These are phyloP conservation scores for Botrytis aclada DNA, from an alignment of 2,329 filamentous ascomycete genomes.

Conservation along the genomic window DNA sequence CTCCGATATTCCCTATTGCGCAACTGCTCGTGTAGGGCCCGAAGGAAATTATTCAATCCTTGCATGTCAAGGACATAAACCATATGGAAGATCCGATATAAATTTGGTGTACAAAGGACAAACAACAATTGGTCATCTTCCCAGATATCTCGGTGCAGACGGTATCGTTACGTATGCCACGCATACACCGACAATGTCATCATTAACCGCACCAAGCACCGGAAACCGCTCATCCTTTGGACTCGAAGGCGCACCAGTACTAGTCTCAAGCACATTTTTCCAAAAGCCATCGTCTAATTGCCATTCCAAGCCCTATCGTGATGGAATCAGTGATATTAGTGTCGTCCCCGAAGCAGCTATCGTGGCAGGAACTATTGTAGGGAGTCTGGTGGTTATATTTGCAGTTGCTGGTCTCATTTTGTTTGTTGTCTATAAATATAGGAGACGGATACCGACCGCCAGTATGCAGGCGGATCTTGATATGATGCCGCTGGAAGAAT, in stretches of 20 bases:
- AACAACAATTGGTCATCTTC: slow-evolving; percentile 20
- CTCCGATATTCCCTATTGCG: slow-evolving; percentile 21
- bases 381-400: neutral
- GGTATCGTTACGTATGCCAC: slow-evolving; percentile 23
- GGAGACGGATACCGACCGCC: neutral
- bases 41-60: slow-evolving; percentile 21
- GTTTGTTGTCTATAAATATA: neutral
- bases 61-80: slow-evolving; percentile 18
- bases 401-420: neutral
- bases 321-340: neutral
- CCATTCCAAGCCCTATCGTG: neutral
- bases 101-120: slow-evolving; percentile 15
- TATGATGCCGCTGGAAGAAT: slow-evolving; percentile 32
- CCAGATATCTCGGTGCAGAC: slow-evolving; percentile 21
- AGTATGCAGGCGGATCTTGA: slow-evolving; percentile 25
- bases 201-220: neutral
- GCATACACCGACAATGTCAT: neutral
- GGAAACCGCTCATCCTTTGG: neutral
- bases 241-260: neutral
- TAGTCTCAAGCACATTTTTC: neutral
- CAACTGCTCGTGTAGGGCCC: slow-evolving; percentile 20
- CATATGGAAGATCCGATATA: slow-evolving; percentile 13
- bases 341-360: neutral
- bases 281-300: neutral
- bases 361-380: slow-evolving; percentile 1